phyloP scores from a whole-genome alignment of 140 eudicot genomes.

The Anethum foeniculum region DNA sequence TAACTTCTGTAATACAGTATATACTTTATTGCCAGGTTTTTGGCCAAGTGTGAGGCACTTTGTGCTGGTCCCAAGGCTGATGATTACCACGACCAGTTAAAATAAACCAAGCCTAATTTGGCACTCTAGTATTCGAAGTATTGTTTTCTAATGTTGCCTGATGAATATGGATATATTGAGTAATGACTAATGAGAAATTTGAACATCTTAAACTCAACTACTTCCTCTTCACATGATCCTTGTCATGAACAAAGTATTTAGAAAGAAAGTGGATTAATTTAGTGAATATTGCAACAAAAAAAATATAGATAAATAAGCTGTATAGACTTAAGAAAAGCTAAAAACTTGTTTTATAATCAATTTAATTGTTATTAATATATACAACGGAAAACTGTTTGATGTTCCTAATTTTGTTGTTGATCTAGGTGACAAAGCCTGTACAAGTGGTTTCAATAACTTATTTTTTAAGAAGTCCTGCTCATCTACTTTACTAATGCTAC shows the following conservation, averaged over 20 bases:
- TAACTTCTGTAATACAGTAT: background rate
- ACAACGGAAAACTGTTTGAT: background rate
- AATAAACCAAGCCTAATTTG: background rate
- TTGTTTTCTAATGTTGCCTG: background rate
- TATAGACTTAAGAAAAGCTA: background rate
- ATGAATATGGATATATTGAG: background rate
- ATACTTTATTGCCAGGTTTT: background rate
- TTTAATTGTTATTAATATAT: background rate
- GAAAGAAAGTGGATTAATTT: background rate
- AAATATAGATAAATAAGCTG: background rate
- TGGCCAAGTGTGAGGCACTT: background rate
- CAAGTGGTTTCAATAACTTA: background rate
- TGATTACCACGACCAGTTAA: background rate
- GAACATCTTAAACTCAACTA: background rate
- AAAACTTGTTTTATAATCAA: background rate
- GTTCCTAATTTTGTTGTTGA: background rate
- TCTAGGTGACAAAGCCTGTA: background rate
- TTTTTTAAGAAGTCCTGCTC: background rate
- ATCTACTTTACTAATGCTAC: background rate
- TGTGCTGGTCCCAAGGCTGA: background rate
- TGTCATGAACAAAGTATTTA: background rate
- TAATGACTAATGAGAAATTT: background rate
- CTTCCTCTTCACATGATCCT: background rate
- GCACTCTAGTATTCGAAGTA: background rate
- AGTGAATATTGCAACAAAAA: background rate